Evolutionary conservation across 495 filamentous ascomycete species (phyloP), one percentile per base, ranked within the genome.

Genomic region (Xanthoparmelia taractica): DNA sequence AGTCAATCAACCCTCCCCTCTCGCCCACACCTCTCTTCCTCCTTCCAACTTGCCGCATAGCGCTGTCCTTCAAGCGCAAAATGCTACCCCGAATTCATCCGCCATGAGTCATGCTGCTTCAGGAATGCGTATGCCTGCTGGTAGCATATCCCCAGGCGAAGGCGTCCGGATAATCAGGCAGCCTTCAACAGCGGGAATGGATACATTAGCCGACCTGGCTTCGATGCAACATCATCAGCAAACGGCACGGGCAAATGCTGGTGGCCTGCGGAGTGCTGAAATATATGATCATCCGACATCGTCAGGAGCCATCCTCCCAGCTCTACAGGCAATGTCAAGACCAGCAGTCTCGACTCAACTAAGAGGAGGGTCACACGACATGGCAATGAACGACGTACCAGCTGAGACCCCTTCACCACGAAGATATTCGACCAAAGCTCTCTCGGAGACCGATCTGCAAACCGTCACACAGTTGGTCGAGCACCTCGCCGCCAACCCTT

Each of bases 161-260:
- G 70, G 57, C 67, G 65, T 52, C 61, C 71, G 47, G 29, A 41
- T 59, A 43, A 66, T 74, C 50, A 74, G 81, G 62, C 80, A 81
- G 54, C 70, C 79, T 1, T 83, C 84, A 13, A 85, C 83, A 20
- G 77, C 82, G 1, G 80, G 81, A 23, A 87, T 87, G 83, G 84
- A 87, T 64, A 83, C 84, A 25, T 71, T 88, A 57, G 85, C 85
- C 43, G 85, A 87, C 68, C 70, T 87, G 38, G 85, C 85, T 50
- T 80, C 84, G 6, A 86, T 87, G 82, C 85, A 87, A 73, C 80
- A 84, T 62, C 81, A 81, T 55, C 85, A 87, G 64, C 80, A 76
- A 66, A 66, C 78, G 5, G 74, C 77, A 59, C 77, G 78, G 20
- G 75, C 77, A 29, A 82, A 70, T 59, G 71, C 76, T 41, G 70